Evolutionary conservation across 164 flowering plant species (phyloP).

Genomic region (Malania oleifera): DNA sequence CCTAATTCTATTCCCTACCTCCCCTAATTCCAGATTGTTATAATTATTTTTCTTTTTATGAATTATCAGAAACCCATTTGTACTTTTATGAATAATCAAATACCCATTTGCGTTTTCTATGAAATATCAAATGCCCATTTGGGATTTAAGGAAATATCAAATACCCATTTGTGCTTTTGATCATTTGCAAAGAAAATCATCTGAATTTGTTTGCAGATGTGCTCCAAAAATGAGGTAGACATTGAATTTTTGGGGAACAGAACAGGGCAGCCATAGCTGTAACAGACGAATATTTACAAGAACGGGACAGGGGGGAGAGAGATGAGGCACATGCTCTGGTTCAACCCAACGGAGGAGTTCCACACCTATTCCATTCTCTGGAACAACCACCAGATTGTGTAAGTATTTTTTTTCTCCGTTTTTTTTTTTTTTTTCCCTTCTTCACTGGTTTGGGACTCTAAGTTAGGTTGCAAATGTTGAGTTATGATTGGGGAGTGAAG

Average conservation of each 20-base stretch:
- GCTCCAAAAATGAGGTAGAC: constrained; percentile 77
- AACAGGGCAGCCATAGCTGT: constrained; percentile 66
- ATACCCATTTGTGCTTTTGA: too few species aligned
- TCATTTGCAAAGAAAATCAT: too few species aligned
- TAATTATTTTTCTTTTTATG: too few species aligned
- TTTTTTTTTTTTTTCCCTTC: background rate
- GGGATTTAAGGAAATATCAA: too few species aligned
- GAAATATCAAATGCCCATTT: too few species aligned
- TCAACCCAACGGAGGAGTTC: constrained; percentile 81
- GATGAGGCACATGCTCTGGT: constrained; percentile 91
- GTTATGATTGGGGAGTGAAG: too few species aligned
- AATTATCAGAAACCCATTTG: too few species aligned
- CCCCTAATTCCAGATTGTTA: too few species aligned
- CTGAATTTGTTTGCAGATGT: constrained; percentile 60
- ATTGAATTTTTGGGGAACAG: constrained; percentile 94
- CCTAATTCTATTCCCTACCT: too few species aligned
- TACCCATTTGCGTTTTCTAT: background rate
- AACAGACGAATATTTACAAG: constrained; percentile 86
- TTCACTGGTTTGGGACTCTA: too few species aligned
- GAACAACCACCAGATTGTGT: constrained; percentile 71
- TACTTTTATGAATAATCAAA: too few species aligned
- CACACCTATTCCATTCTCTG: constrained; percentile 75
- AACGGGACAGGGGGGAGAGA: constrained; percentile 75
- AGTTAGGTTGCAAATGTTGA: too few species aligned
- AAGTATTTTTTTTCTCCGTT: constrained; percentile 20